phyloP scores from a whole-genome alignment of 441 rosid genomes.

The Gossypium schwendimanii region DNA sequence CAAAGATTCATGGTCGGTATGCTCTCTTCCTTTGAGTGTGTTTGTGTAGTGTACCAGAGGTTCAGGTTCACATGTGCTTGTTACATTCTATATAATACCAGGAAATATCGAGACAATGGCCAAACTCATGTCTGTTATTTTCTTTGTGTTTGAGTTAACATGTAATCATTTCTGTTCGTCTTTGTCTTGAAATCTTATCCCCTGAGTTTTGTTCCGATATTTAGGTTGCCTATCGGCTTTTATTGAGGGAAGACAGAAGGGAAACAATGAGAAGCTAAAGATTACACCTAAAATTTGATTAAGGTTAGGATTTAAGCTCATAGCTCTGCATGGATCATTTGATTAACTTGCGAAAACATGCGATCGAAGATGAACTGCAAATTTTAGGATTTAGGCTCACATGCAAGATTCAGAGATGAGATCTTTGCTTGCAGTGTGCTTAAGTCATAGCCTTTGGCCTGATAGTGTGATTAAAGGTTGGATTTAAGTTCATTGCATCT shows the following conservation, averaged over 20 bases:
- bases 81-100: background rate
- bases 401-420: background rate
- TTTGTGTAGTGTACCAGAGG: background rate
- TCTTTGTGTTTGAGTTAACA: background rate
- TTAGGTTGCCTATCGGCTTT: background rate
- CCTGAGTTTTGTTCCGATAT: background rate
- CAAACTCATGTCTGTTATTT: background rate
- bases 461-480: background rate
- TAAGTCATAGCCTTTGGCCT: background rate
- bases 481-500: background rate
- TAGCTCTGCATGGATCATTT: no score
- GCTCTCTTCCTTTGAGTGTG: background rate
- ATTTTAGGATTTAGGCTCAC: background rate
- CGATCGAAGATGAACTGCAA: background rate
- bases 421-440: background rate
- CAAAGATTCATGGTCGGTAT: constrained; percentile 98
- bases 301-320: background rate
- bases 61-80: background rate
- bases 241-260: background rate
- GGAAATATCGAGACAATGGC: background rate
- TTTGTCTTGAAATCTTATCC: background rate
- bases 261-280: background rate
- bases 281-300: background rate
- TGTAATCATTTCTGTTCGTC: background rate
- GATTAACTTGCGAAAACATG: background rate